Evolutionary conservation across 805 yeast species (phyloP), one percentile per base, ranked within the genome.

Genomic region (Danielozyma ontarioensis): DNA sequence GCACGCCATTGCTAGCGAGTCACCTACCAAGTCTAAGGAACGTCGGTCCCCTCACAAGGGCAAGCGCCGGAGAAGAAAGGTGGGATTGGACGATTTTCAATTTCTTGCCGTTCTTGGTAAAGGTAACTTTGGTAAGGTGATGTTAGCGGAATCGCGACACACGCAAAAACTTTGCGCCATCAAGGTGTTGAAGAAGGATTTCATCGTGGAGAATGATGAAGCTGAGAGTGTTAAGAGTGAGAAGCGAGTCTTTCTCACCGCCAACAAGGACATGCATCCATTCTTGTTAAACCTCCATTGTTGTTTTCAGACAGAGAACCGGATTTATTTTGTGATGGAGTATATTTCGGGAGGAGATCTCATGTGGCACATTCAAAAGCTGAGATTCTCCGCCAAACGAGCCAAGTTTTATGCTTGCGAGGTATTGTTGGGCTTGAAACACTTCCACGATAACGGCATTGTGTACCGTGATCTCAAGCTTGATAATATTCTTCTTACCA

Each of bases 371-470:
- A 94, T 93, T 50, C 98, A 93, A 61, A 86, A 87, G 51, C 83
- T 84, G 39, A 74, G 90, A 50, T 83, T 93, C 52, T 80, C 96
- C 2, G 82, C 89, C 13, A 78, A 83, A 45, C 74, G 97, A 46
- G 99, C 98, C 7, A 94, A 93, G 60, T 93, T 89, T 55, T 93
- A 93, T 58, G 97, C 98, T 2, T 95, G 97, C 25, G 98, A 93
- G 58, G 97, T 93, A 2, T 68, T 90, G 42, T 64, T 93, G 34
- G 97, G 95, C 0, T 70, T 93, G 55, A 84, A 90, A 55, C 86
- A 86, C 55, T 82, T 93, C 68, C 99, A 93, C 60, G 96, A 88
- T 40, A 84, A 86, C 50, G 97, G 96, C 26, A 94, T 93, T 32
- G 84, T 93, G 31, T 93, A 93, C 62, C 85, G 98, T 66, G 98